Evolutionary conservation across 306 rosid species (phyloP).

Genomic region (Vicia faba): DNA sequence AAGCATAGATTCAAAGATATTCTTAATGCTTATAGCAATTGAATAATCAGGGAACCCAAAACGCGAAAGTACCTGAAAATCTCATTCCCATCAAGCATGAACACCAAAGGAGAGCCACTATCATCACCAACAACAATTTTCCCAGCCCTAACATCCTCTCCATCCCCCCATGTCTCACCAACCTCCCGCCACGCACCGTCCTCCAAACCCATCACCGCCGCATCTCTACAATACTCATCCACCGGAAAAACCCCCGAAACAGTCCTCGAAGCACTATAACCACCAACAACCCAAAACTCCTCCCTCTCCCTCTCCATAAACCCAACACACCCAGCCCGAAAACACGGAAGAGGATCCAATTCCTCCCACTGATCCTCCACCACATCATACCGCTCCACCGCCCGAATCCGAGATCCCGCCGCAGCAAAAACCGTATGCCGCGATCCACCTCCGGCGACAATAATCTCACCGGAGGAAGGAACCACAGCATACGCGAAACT

Average conservation of each 20-base stretch:
- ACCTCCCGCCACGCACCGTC: conserved; percentile 68
- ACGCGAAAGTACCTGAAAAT: conserved; percentile 59
- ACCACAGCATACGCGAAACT: conserved; percentile 79
- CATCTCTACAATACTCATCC: conserved; percentile 69
- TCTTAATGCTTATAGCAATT: neutral
- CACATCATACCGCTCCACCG: conserved; percentile 72
- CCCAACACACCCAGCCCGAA: conserved; percentile 88
- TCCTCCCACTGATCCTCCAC: conserved; percentile 65
- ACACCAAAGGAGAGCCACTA: conserved; percentile 48
- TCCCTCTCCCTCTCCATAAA: conserved; percentile 54
- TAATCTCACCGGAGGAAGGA: conserved; percentile 40
- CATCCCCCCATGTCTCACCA: conserved; percentile 72
- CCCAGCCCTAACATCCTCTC: conserved; percentile 64
- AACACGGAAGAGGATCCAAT: conserved; percentile 65
- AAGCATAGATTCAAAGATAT: neutral
- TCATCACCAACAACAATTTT: conserved; percentile 68
- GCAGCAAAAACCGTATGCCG: conserved; percentile 71
- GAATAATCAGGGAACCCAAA: neutral
- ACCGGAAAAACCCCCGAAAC: conserved; percentile 81
- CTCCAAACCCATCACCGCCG: conserved; percentile 65
- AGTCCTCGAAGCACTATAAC: conserved; percentile 77
- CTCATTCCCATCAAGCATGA: conserved; percentile 75
- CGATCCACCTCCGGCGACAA: conserved; percentile 90
- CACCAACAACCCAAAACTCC: conserved; percentile 93
- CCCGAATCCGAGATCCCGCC: conserved; percentile 67